A percentile compares a stretch with the other conserved stretches of the same genome.
phyloP scores from a whole-genome alignment of 2,329 filamentous ascomycete genomes.

The Aspergillus latus region DNA sequence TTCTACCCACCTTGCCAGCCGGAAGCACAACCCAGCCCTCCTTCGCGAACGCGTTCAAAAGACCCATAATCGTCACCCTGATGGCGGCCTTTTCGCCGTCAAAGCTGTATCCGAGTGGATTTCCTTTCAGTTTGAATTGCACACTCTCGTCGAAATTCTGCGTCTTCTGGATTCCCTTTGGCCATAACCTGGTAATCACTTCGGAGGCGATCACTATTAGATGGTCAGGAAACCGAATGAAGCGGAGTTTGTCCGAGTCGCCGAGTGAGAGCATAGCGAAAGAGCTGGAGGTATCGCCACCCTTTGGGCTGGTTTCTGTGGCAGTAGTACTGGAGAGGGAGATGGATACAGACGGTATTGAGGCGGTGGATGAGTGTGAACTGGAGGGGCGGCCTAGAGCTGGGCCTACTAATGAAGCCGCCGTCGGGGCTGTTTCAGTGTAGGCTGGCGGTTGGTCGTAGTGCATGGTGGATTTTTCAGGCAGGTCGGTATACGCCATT shows the following conservation, averaged over 20 bases:
- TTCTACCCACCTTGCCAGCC: neutral
- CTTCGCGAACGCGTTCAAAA: slow-evolving; percentile 7
- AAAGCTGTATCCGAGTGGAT: slow-evolving; percentile 1
- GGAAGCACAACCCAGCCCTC: slow-evolving; percentile 8
- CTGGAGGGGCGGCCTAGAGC: neutral
- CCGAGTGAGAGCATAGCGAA: slow-evolving; percentile 5
- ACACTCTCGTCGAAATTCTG: slow-evolving; percentile 1
- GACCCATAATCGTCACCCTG: neutral
- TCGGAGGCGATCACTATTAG: slow-evolving; percentile 6
- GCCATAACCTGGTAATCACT: neutral
- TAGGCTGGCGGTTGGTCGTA: slow-evolving; percentile 7
- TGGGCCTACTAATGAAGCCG: no score
- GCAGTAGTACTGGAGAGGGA: neutral
- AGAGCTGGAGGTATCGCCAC: neutral
- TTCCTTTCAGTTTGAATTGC: slow-evolving; percentile 11
- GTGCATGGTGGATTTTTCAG: slow-evolving; percentile 1
- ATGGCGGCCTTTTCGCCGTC: slow-evolving; percentile 10
- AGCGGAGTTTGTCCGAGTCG: slow-evolving; percentile 3
- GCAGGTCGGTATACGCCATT: neutral
- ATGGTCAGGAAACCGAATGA: slow-evolving; percentile 8
- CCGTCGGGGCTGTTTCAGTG: neutral
- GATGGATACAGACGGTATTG: neutral
- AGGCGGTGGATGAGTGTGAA: neutral
- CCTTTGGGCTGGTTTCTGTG: neutral
- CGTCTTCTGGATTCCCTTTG: slow-evolving; percentile 10